Evolutionary conservation across 1,284 basidiomycete genomes (phyloP).

Genomic region (Uromyces viciae-fabae): DNA sequence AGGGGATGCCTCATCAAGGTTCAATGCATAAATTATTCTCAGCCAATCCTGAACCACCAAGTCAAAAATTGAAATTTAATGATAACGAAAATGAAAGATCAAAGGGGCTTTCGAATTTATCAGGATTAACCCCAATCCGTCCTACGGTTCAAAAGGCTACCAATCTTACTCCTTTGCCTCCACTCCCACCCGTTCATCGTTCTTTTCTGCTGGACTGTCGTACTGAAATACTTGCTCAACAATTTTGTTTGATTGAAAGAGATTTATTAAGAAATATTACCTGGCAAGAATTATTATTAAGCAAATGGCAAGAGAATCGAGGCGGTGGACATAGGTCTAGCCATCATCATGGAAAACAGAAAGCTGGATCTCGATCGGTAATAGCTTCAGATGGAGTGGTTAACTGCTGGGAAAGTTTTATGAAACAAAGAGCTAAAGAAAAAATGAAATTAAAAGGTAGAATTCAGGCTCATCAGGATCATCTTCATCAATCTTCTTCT

Average conservation of each 20-base stretch:
- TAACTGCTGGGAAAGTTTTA: constrained; percentile 74
- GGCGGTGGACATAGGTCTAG: not conserved
- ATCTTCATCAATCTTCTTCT: not conserved
- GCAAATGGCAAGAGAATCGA: constrained; percentile 54
- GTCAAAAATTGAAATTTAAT: too few relatives aligned
- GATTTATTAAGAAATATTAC: constrained; percentile 76
- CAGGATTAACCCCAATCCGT: not conserved
- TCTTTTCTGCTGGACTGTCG: constrained; percentile 52
- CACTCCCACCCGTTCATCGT: constrained; percentile 49
- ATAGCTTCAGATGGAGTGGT: constrained; percentile 62
- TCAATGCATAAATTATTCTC: constrained; percentile 36
- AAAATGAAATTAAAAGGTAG: constrained; percentile 61
- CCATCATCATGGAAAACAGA: constrained; percentile 39
- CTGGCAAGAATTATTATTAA: constrained; percentile 73
- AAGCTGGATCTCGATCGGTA: constrained; percentile 60
- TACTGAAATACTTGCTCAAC: constrained; percentile 66
- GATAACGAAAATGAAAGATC: too few relatives aligned
- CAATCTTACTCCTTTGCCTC: too few relatives aligned
- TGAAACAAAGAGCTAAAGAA: constrained; percentile 69
- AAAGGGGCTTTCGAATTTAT: constrained; percentile 56
- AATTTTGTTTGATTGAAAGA: constrained; percentile 80
- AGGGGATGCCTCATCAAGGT: constrained; percentile 30
- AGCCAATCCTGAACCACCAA: not conserved
- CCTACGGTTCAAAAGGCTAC: too few relatives aligned
- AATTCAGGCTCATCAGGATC: not conserved